Conservation (phyloP, 371 early-diverging fungal species). For the Mucor plumbeus region DNA sequence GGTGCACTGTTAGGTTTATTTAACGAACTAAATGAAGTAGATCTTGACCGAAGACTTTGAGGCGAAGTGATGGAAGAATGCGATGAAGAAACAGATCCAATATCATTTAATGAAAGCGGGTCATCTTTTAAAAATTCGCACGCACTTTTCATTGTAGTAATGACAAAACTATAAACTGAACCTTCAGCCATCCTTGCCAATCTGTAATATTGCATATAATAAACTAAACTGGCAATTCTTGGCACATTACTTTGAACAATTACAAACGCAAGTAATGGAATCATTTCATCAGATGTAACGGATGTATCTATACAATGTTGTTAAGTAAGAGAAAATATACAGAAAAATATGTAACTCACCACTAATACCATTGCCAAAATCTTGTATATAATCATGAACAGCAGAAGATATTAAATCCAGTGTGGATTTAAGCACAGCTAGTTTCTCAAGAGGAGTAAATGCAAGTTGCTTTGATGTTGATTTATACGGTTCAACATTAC, state of each 20-base stretch:
- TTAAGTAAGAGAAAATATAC: too few species aligned
- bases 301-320: slow-evolving; percentile 31
- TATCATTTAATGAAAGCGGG: slow-evolving; percentile 52
- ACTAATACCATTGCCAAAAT: slow-evolving; percentile 23
- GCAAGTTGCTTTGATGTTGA: slow-evolving; percentile 32
- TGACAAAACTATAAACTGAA: slow-evolving; percentile 57
- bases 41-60: slow-evolving; percentile 20
- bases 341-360: slow-evolving; percentile 12
- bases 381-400: slow-evolving; percentile 37
- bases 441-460: slow-evolving; percentile 56
- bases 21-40: slow-evolving; percentile 39
- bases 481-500: slow-evolving; percentile 17
- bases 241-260: slow-evolving; percentile 58
- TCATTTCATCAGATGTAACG: slow-evolving; percentile 68
- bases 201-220: slow-evolving; percentile 63
- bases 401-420: slow-evolving; percentile 48
- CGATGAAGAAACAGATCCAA: slow-evolving; percentile 34
- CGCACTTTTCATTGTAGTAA: slow-evolving; percentile 60
- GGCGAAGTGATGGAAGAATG: slow-evolving; percentile 28
- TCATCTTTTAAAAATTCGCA: slow-evolving; percentile 62
- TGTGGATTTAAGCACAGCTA: slow-evolving; percentile 42
- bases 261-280: slow-evolving; percentile 63
- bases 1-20: slow-evolving; percentile 18
- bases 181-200: slow-evolving; percentile 54
- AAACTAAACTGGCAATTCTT: slow-evolving; percentile 57